phyloP scores from a whole-genome alignment of 768 basidiomycete species.

The Tremella fuciformis region DNA sequence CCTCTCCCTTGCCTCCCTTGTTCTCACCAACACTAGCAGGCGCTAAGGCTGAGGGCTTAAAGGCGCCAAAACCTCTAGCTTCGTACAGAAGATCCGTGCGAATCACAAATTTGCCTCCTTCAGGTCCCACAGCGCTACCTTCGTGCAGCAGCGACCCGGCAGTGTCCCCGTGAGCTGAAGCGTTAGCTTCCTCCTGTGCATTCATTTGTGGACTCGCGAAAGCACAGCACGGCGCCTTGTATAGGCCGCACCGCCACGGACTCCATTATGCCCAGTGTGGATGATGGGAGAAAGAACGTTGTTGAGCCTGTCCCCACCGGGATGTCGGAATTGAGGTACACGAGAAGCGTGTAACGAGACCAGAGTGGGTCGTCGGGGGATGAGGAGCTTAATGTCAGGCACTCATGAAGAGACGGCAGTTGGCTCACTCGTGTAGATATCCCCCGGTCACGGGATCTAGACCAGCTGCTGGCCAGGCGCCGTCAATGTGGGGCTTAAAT shows the following conservation, averaged over 20 bases:
- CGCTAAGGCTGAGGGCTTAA: conserved; percentile 23
- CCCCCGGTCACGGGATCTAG: conserved; percentile 54
- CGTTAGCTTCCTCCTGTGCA: conserved; percentile 6
- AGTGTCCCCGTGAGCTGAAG: conserved; percentile 50
- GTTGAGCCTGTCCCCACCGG: conserved; percentile 55
- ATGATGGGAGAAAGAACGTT: conserved; percentile 60
- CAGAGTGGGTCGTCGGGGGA: conserved; percentile 55
- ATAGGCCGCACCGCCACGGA: conserved; percentile 58
- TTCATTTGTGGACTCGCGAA: conserved; percentile 50
- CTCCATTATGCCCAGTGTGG: conserved; percentile 55
- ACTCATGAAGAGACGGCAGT: neutral
- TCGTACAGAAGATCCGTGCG: conserved; percentile 52
- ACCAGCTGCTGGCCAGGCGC: conserved; percentile 60
- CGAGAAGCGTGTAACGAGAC: conserved; percentile 58
- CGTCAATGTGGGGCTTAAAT: conserved; percentile 58
- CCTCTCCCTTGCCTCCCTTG: conserved; percentile 40
- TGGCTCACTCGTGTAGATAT: conserved; percentile 58
- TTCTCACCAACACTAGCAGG: conserved; percentile 40
- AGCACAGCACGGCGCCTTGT: conserved; percentile 58
- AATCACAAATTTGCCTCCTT: conserved; percentile 51
- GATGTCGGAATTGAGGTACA: conserved; percentile 59
- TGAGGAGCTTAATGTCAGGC: conserved; percentile 31
- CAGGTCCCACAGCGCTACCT: conserved; percentile 48
- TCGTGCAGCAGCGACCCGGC: conserved; percentile 51
- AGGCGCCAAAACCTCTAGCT: conserved; percentile 48